These are phyloP conservation scores for Acanthamoeba rhysodes DNA, from an alignment of 208 protist species.

Conservation along the genomic window DNA sequence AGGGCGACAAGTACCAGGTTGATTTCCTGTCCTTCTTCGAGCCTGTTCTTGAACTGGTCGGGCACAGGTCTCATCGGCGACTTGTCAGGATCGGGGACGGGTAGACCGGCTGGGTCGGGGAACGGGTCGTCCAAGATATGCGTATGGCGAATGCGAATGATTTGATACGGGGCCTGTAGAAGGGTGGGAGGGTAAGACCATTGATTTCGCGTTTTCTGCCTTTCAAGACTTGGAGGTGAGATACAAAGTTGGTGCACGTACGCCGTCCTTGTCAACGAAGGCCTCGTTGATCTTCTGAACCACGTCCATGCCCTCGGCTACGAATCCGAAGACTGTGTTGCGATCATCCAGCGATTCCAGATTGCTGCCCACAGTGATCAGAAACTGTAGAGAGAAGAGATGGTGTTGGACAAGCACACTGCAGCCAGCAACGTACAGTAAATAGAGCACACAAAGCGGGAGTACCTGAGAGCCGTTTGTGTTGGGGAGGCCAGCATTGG, in stretches of 20 bases:
- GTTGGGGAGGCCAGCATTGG: constrained; percentile 85
- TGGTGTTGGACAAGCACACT: not conserved
- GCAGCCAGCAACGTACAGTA: not conserved
- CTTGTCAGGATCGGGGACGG: constrained; percentile 19
- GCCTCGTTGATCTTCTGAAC: constrained; percentile 88
- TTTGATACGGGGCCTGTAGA: constrained; percentile 85
- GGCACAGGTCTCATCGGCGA: constrained; percentile 53
- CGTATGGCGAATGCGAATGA: constrained; percentile 93
- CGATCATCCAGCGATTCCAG: constrained; percentile 91
- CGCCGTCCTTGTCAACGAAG: constrained; percentile 82
- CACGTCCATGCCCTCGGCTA: constrained; percentile 88
- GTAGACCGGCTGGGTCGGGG: constrained; percentile 87
- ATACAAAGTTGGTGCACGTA: not conserved
- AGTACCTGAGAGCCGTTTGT: constrained; percentile 90
- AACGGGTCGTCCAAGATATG: constrained; percentile 94
- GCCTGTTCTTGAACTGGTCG: constrained; percentile 26
- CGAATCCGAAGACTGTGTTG: constrained; percentile 93
- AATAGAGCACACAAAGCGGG: not conserved
- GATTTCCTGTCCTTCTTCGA: constrained; percentile 78
- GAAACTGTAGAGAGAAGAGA: constrained; percentile 89
- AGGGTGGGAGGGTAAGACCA: not conserved
- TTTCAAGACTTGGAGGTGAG: no score
- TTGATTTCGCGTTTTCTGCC: not conserved
- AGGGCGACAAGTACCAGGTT: not conserved
- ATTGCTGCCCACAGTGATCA: constrained; percentile 88